phyloP scores from a whole-genome alignment of 2,329 filamentous ascomycete genomes.

The Microdochium trichocladiopsis region DNA sequence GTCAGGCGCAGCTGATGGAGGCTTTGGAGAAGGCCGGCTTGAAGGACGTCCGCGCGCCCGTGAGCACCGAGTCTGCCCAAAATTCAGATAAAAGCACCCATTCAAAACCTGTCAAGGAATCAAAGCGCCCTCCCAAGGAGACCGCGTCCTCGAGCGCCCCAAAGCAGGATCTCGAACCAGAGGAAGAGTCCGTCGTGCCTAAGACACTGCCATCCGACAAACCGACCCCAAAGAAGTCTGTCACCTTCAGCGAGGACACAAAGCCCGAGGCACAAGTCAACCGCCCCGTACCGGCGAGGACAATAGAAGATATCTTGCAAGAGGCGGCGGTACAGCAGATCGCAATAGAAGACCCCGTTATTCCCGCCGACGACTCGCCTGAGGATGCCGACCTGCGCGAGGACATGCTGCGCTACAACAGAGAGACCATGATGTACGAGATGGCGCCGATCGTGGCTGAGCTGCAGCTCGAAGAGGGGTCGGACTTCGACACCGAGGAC shows the following conservation, averaged over 20 bases:
- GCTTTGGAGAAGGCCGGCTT: conserved; percentile 72
- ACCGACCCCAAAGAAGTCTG: conserved; percentile 40
- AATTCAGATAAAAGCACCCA: conserved; percentile 1
- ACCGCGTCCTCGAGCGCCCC: no score
- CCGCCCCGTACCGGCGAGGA: conserved; percentile 14
- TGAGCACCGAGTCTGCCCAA: conserved; percentile 17
- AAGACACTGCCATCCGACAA: conserved; percentile 1
- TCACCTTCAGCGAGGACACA: conserved; percentile 57
- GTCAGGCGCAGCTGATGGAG: conserved; percentile 61
- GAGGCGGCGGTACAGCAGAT: conserved; percentile 24
- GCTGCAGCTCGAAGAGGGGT: conserved; percentile 70
- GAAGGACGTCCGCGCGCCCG: conserved; percentile 25
- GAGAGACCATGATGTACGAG: conserved; percentile 55
- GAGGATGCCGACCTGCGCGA: conserved; percentile 76
- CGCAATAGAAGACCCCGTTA: conserved; percentile 44
- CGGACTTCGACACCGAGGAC: conserved; percentile 40
- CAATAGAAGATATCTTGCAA: not conserved
- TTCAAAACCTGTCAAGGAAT: not conserved
- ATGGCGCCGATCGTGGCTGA: conserved; percentile 90
- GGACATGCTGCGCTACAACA: conserved; percentile 85
- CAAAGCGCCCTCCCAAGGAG: no score
- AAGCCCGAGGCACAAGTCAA: conserved; percentile 28
- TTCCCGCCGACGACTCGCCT: conserved; percentile 66
- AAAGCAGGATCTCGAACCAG: not conserved
- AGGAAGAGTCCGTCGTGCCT: not conserved